Evolutionary conservation across 2,329 filamentous ascomycete species (phyloP), one percentile per base, ranked within the genome.

Genomic region (Claviceps maximensis): DNA sequence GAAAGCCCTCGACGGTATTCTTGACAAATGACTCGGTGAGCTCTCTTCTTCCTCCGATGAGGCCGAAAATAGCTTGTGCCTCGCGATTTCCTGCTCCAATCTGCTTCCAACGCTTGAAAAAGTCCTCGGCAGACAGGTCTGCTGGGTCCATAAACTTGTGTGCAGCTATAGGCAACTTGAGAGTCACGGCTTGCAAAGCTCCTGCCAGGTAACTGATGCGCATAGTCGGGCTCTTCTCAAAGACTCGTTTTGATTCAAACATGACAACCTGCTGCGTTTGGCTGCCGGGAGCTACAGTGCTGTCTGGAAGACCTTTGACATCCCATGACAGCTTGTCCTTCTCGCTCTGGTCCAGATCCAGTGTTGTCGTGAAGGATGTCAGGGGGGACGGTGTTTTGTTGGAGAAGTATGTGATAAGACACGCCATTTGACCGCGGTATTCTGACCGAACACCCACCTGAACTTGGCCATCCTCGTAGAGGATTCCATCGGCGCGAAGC

Each of bases 61-160:
- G 66, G 0, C 84, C 82, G 67, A 98, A 94, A 33, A 97, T 89
- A 48, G 79, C 79, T 67, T 98, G 93, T 0, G 87, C 84, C 68
- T 98, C 94, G 31, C 94, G 80, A 1, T 90, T 84, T 1, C 82
- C 81, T 5, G 87, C 89, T 13, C 93, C 93, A 61, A 98, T 97
- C 71, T 98, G 93, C 75, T 95, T 94, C 93, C 93, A 98, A 50
- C 94, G 79, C 75, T 94, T 96, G 79, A 98, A 98, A 71, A 97
- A 98, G 65, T 98, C 93, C 51, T 98, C 93, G 0, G 85, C 82
- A 7, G 80, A 80, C 41, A 98, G 74, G 53, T 93, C 85, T 0
- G 93, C 90, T 0, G 87, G 82, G 57, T 96, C 90, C 89, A 97
- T 96, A 65, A 95, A 98, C 67, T 96, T 95, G 70, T 97, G 91